These are phyloP conservation scores for Saccharomycopsis synnaedendra DNA, from an alignment of 805 yeast species.

Conservation along the genomic window DNA sequence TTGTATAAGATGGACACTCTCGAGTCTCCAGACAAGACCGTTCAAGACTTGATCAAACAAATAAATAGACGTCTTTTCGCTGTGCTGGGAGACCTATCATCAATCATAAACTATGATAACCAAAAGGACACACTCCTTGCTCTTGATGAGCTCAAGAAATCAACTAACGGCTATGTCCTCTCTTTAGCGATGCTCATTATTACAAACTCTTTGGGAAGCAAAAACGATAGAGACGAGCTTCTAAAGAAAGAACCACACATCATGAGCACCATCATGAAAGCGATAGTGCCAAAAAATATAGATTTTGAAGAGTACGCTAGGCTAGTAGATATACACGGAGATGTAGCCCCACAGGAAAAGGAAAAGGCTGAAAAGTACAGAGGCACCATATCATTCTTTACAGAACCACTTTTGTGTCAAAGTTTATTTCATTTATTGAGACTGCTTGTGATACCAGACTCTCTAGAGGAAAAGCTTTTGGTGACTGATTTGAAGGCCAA, in stretches of 20 bases:
- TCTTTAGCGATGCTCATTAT: slow-evolving; percentile 9
- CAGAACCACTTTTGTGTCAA: slow-evolving; percentile 14
- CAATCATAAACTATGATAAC: slow-evolving; percentile 3
- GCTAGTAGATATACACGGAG: background rate
- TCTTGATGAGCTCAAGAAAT: background rate
- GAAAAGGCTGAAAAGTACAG: background rate
- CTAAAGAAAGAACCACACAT: slow-evolving; percentile 4
- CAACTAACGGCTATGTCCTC: slow-evolving; percentile 1
- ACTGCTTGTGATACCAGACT: slow-evolving; percentile 3
- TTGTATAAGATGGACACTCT: background rate
- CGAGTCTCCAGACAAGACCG: background rate
- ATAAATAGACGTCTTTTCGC: slow-evolving; percentile 10
- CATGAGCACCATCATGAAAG: background rate
- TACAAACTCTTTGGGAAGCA: slow-evolving; percentile 9
- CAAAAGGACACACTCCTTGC: slow-evolving; percentile 2
- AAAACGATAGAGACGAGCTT: slow-evolving; percentile 5
- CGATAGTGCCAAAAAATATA: slow-evolving; percentile 1
- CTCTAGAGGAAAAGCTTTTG: background rate
- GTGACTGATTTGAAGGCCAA: background rate
- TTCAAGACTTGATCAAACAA: slow-evolving; percentile 3
- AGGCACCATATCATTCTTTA: slow-evolving; percentile 8
- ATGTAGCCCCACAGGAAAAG: background rate
- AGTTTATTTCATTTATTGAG: slow-evolving; percentile 14
- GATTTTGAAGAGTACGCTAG: background rate
- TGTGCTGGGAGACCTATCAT: slow-evolving; percentile 11